These are phyloP conservation scores for Aaosphaeria arxii DNA, from an alignment of 2,329 filamentous ascomycete genomes.

Conservation along the genomic window DNA sequence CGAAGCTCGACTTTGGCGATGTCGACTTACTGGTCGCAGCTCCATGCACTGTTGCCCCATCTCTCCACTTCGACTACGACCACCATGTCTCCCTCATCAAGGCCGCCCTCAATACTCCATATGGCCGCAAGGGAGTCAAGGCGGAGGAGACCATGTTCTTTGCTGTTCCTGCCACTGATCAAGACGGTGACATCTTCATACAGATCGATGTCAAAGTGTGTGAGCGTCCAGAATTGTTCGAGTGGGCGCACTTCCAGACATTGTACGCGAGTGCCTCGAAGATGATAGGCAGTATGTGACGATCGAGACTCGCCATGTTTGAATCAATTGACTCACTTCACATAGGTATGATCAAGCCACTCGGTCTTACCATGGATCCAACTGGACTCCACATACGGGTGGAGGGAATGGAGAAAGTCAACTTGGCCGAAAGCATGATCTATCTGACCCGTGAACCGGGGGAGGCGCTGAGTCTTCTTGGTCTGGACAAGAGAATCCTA, in stretches of 20 bases:
- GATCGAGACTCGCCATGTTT: no score
- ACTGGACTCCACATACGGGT: slow-evolving; percentile 23
- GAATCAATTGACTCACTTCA: no score
- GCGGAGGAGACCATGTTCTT: slow-evolving; percentile 20
- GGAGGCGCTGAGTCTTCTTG: slow-evolving; percentile 15
- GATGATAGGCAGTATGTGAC: slow-evolving; percentile 15
- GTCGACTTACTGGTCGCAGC: slow-evolving; percentile 22
- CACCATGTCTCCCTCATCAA: slow-evolving; percentile 12
- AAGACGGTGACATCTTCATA: slow-evolving; percentile 10
- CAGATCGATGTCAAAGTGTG: slow-evolving; percentile 27
- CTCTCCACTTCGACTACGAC: slow-evolving; percentile 10
- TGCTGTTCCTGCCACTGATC: slow-evolving; percentile 10
- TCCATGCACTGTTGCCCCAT: slow-evolving; percentile 1
- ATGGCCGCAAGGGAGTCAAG: slow-evolving; percentile 14
- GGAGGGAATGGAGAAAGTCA: slow-evolving; percentile 19
- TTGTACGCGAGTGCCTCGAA: slow-evolving; percentile 20
- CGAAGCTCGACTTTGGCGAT: slow-evolving; percentile 20
- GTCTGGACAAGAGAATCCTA: slow-evolving; percentile 17
- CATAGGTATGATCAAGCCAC: slow-evolving; percentile 16
- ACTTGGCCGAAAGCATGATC: slow-evolving; percentile 18
- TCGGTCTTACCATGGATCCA: slow-evolving; percentile 20
- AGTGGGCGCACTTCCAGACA: slow-evolving; percentile 19
- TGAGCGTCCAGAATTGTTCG: slow-evolving; percentile 12
- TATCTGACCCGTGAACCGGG: slow-evolving; percentile 17
- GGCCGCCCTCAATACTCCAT: slow-evolving; percentile 8